Evolutionary conservation across 1,139 yeast species (phyloP), one percentile per base, ranked within the genome.

Genomic region (Hanseniaspora sp.): DNA sequence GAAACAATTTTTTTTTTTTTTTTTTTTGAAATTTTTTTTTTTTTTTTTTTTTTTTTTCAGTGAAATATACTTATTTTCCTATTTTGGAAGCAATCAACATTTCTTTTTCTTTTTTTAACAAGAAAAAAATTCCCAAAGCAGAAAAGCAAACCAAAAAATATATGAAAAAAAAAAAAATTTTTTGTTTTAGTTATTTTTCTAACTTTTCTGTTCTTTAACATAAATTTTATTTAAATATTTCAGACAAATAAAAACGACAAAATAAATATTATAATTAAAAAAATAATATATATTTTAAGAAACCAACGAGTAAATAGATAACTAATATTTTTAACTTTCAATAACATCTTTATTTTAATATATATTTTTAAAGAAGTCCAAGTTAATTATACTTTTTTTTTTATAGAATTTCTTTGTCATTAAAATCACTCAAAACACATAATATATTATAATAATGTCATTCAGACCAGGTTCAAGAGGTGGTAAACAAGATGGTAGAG

Each of bases 381-480:
- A 29, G 45, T 42, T 42, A 29, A 29, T 8, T 23, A 15, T 42
- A 29, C 35, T 42, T 42, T 29, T 15, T 42, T 42, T 29, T 29
- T 29, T n/a, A 15, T 6, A 8, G 17, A 33, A 15, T 33, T 15
- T 17, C 38, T 15, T 30, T 29, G 34, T 55, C 31, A 13, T 12
- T 31, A 44, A 31, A 31, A 9, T 28, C 29, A 31, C 23, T 18
- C 18, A 31, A 13, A 13, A 43, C 15, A 37, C 29, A 49, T 29
- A 43, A 45, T 33, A 15, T 29, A 39, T 23, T 23, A 23, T 23
- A 59, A 61, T 56, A 67, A 76, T 76, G 82, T 81, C 80, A 62
- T 74, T 74, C 68, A 74, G 77, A 71, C 78, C 76, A 64, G 76
- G 77, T 61, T 73, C 75, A 57, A 69, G 75, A 67, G 74, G 76